Conservation (phyloP, 805 yeast genomes). For the Saturnispora serradocipensis region DNA sequence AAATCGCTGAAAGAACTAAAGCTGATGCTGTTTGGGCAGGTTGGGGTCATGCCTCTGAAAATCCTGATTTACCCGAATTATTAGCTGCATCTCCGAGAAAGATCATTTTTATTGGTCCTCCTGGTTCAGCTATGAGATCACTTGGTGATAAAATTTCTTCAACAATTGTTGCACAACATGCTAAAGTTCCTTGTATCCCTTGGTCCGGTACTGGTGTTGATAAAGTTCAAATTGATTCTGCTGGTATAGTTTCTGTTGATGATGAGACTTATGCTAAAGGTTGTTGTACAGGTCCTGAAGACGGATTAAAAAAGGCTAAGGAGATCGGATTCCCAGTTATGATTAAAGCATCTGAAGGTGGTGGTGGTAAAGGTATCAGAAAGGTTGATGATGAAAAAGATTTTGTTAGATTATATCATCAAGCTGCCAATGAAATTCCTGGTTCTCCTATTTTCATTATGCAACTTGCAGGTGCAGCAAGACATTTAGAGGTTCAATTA, state of each 20-base stretch:
- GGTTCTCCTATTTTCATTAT: slow-evolving; percentile 98
- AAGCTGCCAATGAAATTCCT: slow-evolving; percentile 95
- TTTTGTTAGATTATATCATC: slow-evolving; percentile 69
- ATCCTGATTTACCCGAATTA: slow-evolving; percentile 88
- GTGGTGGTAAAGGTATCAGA: slow-evolving; percentile 99
- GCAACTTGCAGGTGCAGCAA: slow-evolving; percentile 95
- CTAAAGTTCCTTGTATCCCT: slow-evolving; percentile 96
- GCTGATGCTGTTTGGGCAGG: slow-evolving; percentile 99
- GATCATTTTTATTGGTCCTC: slow-evolving; percentile 95
- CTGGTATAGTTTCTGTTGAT: slow-evolving; percentile 81
- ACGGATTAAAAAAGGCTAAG: slow-evolving; percentile 79
- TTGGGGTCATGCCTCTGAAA: slow-evolving; percentile 99
- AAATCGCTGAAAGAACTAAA: slow-evolving; percentile 90
- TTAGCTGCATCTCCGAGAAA: slow-evolving; percentile 88
- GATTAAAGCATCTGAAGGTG: slow-evolving; percentile 99
- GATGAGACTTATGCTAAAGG: slow-evolving; percentile 81
- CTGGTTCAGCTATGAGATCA: slow-evolving; percentile 99
- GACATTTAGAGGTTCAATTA: slow-evolving; percentile 96
- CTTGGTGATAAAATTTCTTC: slow-evolving; percentile 97
- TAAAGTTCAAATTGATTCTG: slow-evolving; percentile 60
- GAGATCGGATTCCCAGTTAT: slow-evolving; percentile 94
- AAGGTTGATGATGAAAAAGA: slow-evolving; percentile 82
- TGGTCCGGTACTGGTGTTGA: slow-evolving; percentile 99
- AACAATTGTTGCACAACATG: slow-evolving; percentile 98
- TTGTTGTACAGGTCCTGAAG: slow-evolving; percentile 77